These are phyloP conservation scores for Lachnellula willkommii DNA, from an alignment of 2,329 filamentous ascomycete species.

Conservation along the genomic window DNA sequence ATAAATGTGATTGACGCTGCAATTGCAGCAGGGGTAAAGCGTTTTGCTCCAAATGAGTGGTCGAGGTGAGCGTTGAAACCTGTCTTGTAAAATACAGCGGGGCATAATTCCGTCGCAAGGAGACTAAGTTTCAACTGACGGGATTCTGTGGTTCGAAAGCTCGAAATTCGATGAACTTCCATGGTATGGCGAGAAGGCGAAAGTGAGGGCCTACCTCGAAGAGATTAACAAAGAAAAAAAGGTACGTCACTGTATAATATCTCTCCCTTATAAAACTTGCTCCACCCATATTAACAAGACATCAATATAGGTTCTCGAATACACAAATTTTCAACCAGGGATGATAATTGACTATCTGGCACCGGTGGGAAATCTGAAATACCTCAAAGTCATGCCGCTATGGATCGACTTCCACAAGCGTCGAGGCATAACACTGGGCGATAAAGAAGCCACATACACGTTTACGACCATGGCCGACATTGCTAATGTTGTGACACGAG, in stretches of 20 bases:
- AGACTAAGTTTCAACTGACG: background rate
- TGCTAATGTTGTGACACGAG: slow-evolving; percentile 32
- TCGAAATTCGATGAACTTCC: slow-evolving; percentile 35
- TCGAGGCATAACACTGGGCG: slow-evolving; percentile 31
- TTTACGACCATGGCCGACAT: slow-evolving; percentile 35
- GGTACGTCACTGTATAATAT: slow-evolving; percentile 34
- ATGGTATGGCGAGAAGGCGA: slow-evolving; percentile 41
- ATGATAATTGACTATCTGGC: slow-evolving; percentile 42
- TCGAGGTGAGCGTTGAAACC: slow-evolving; percentile 30
- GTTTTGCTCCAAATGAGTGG: slow-evolving; percentile 35
- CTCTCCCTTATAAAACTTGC: background rate
- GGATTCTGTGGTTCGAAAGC: slow-evolving; percentile 18
- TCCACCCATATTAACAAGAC: slow-evolving; percentile 16
- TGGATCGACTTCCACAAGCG: slow-evolving; percentile 34
- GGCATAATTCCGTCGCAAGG: background rate
- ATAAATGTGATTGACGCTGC: slow-evolving; percentile 36
- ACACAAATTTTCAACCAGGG: slow-evolving; percentile 44
- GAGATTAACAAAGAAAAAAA: slow-evolving; percentile 38
- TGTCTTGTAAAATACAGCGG: background rate
- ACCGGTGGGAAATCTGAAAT: slow-evolving; percentile 35
- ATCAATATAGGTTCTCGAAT: slow-evolving; percentile 30
- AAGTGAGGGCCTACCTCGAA: slow-evolving; percentile 37
- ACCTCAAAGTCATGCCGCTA: slow-evolving; percentile 31
- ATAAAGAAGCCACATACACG: slow-evolving; percentile 28
- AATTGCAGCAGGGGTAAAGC: slow-evolving; percentile 32